Evolutionary conservation across 805 yeast genomes (phyloP), one percentile per base, ranked within the genome.

Genomic region (Cephaloascus albidus): DNA sequence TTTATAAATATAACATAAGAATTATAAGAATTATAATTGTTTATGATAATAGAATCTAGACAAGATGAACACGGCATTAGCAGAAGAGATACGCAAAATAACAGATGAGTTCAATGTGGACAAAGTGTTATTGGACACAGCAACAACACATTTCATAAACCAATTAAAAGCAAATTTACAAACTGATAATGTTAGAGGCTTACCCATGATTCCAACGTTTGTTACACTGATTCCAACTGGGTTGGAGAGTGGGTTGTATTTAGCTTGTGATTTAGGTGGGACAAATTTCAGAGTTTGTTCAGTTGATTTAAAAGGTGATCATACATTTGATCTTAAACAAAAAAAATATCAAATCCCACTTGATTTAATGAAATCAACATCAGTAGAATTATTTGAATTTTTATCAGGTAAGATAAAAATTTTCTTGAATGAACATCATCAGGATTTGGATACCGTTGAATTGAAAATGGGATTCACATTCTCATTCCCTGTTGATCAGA

Each of bases 261-360:
- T 90, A 43, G 97, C 97, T 40, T 95, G 93, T 3, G 97, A 90
- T 55, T 70, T 90, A 39, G 98, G 98, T 45, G 97, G 97, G 38
- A 89, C 97, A 42, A 89, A 93, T 59, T 87, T 90, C 63, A 73
- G 98, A 52, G 96, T 93, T 19, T 88, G 97, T 56, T 87, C 96
- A 2, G 89, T 90, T 23, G 58, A 70, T 30, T 70, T 90, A 50
- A 67, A 72, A 37, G 94, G 94, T 39, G 80, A 80, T 52, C 86
- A 85, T 48, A 80, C 90, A n/a, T 88, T 81, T 58, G 68, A 72
- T 18, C 62, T 89, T 43, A 75, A 76, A 47, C 96, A 90, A 57
- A 63, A 78, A 38, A 89, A 90, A 60, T 72, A 72, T 45, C 81
- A 81, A 42, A 84, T 93, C 35, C 96, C 97, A 2, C 69, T 71